phyloP scores from a whole-genome alignment of 2,329 filamentous ascomycete genomes.

The Dendryphion nanum region DNA sequence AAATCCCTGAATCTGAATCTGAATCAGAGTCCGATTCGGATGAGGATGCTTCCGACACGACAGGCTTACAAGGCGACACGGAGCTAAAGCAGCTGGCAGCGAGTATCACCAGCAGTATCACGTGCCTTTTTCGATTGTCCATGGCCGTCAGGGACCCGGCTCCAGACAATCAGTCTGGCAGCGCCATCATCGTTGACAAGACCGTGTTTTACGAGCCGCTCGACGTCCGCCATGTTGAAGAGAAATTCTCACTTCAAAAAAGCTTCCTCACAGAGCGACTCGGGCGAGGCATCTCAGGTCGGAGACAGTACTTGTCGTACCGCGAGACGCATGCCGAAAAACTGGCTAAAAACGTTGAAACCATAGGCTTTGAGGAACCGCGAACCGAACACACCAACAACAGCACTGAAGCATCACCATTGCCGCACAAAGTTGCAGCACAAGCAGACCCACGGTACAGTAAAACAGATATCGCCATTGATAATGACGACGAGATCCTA shows the following conservation, averaged over 20 bases:
- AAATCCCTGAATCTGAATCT: constrained; percentile 11
- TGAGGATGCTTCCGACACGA: background rate
- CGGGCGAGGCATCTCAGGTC: constrained; percentile 28
- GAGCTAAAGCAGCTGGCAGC: constrained; percentile 22
- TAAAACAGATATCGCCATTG: too few species aligned
- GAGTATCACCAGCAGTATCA: constrained; percentile 21
- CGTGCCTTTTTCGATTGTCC: constrained; percentile 32
- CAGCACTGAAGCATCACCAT: constrained; percentile 17
- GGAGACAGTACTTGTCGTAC: constrained; percentile 34
- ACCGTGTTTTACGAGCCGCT: constrained; percentile 24
- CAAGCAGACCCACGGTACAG: constrained; percentile 3
- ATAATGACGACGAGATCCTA: constrained; percentile 14
- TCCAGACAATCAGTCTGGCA: constrained; percentile 24
- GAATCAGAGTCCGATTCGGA: constrained; percentile 7
- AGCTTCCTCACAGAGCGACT: constrained; percentile 20
- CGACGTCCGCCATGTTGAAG: constrained; percentile 23
- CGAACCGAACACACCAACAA: constrained; percentile 16
- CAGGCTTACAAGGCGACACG: constrained; percentile 10
- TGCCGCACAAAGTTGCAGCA: constrained; percentile 6
- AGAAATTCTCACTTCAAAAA: constrained; percentile 19
- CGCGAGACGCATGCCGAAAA: constrained; percentile 32
- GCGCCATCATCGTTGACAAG: constrained; percentile 21
- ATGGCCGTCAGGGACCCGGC: constrained; percentile 34
- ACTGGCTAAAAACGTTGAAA: constrained; percentile 19
- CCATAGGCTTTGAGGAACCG: constrained; percentile 16